Evolutionary conservation across 2,329 filamentous ascomycete genomes (phyloP), one percentile per base, ranked within the genome.

Genomic region (Nigrograna mackinnonii): DNA sequence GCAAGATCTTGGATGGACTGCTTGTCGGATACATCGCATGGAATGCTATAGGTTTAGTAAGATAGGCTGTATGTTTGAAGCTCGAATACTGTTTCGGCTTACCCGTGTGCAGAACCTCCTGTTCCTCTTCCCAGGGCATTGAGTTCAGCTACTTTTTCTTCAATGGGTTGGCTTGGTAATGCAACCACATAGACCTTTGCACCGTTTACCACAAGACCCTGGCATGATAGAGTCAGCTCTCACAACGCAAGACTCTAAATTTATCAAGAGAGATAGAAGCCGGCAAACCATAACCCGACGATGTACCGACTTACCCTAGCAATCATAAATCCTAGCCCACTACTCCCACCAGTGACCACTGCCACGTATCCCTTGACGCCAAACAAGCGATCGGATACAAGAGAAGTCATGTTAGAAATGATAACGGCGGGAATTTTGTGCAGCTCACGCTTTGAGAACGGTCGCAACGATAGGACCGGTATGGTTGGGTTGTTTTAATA

Each of bases 21-120:
- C 55, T 77, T 77, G n/a, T 60, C 61, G 1, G 64, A 64, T 2
- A 77, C 49, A 48, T 76, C 68, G 44, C 64, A 65, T n/a, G 65
- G 35, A 28, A 28, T n/a, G n/a, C 24, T 28, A n/a, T 9, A 28
- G 9, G n/a, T 28, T 28, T 9, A 28, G 24, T 28, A 28, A 2
- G 28, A 46, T 28, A 22, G n/a, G n/a, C n/a, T n/a, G n/a, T n/a
- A n/a, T n/a, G n/a, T n/a, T n/a, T n/a, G n/a, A n/a, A n/a, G n/a
- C n/a, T n/a, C n/a, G n/a, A n/a, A n/a, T n/a, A n/a, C n/a, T n/a
- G n/a, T n/a, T n/a, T n/a, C n/a, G 9, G 24, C n/a, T 28, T 28
- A 28, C 24, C 24, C 24, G 9, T 28, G 24, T n/a, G 24, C 24
- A 28, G 9, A 9, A n/a, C 24, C 24, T 28, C 24, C 24, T 9